phyloP scores from a whole-genome alignment of 2,329 filamentous ascomycete species.

The Alternaria gansuensis region DNA sequence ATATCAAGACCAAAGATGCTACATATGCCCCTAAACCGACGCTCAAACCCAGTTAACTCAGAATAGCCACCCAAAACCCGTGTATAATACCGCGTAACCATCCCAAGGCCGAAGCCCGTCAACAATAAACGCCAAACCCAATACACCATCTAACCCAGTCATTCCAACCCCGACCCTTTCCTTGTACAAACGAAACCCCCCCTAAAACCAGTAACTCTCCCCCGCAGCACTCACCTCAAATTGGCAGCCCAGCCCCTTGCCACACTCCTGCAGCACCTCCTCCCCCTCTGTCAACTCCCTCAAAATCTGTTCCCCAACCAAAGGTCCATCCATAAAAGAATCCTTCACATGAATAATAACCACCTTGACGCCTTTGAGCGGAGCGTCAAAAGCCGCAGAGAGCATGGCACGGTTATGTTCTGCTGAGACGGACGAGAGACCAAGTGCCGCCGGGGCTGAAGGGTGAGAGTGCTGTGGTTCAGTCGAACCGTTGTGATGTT shows the following conservation, averaged over 20 bases:
- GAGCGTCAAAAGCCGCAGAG: slow-evolving; percentile 48
- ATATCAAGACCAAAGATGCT: background rate
- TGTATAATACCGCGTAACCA: background rate
- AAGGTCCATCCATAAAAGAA: slow-evolving; percentile 74
- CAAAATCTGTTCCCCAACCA: slow-evolving; percentile 72
- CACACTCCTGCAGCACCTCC: slow-evolving; percentile 52
- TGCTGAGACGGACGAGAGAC: slow-evolving; percentile 32
- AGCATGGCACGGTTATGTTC: slow-evolving; percentile 44
- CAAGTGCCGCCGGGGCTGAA: slow-evolving; percentile 37
- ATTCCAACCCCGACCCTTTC: background rate
- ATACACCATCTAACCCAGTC: background rate
- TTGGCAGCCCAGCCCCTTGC: slow-evolving; percentile 75
- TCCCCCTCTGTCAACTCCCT: slow-evolving; percentile 74
- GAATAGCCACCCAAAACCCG: background rate
- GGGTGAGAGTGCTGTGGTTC: slow-evolving; percentile 26
- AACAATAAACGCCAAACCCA: background rate
- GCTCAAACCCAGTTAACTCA: background rate
- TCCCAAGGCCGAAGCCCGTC: slow-evolving; percentile 1
- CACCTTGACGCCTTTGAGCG: slow-evolving; percentile 77
- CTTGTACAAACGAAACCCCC: background rate
- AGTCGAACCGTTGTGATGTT: background rate
- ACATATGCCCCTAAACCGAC: background rate
- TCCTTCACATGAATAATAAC: slow-evolving; percentile 97
- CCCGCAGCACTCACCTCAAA: slow-evolving; percentile 77
- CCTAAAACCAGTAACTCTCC: slow-evolving; percentile 63